These are phyloP conservation scores for Carex scoparia DNA, from an alignment of 176 grass and related monocot genomes.

Conservation along the genomic window DNA sequence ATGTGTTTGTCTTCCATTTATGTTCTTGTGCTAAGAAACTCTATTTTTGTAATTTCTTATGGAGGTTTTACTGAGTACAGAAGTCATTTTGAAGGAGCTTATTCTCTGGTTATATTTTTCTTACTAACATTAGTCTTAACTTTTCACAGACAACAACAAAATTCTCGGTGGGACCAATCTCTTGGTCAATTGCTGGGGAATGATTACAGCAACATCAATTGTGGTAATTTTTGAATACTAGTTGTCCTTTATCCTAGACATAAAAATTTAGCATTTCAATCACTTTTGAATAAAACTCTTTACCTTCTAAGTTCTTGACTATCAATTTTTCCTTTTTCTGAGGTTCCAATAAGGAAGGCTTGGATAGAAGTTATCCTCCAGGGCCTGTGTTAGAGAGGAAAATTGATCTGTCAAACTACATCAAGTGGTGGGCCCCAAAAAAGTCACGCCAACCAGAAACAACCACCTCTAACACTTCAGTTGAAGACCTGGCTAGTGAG, in stretches of 20 bases:
- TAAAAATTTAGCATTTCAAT: slow-evolving; percentile 5
- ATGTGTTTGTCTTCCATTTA: not conserved
- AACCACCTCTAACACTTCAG: slow-evolving; percentile 24
- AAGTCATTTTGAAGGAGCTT: not conserved
- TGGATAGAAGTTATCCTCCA: slow-evolving; percentile 58
- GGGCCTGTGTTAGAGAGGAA: slow-evolving; percentile 68
- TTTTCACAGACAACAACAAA: slow-evolving; percentile 68
- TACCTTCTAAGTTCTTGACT: not conserved
- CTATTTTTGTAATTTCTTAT: slow-evolving; percentile 1
- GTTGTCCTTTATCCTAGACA: not conserved
- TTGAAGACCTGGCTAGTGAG: slow-evolving; percentile 71
- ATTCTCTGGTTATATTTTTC: slow-evolving; percentile 8
- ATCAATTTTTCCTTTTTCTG: slow-evolving; percentile 35
- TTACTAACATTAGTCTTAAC: slow-evolving; percentile 7
- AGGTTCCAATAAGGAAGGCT: slow-evolving; percentile 69
- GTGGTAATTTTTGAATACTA: slow-evolving; percentile 37
- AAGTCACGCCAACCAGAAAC: slow-evolving; percentile 64
- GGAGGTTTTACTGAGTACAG: not conserved
- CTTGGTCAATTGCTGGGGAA: slow-evolving; percentile 74
- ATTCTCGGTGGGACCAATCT: slow-evolving; percentile 81
- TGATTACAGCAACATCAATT: slow-evolving; percentile 51
- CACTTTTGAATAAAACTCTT: not conserved
- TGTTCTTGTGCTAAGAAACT: not conserved
- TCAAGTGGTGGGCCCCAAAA: slow-evolving; percentile 92
- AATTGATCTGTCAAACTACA: slow-evolving; percentile 96